Percentiles rank a stretch among this genome's conserved stretches.
These are phyloP conservation scores for Coemansia sp. DNA, from an alignment of 192 early-diverging fungal genomes.

Conservation along the genomic window DNA sequence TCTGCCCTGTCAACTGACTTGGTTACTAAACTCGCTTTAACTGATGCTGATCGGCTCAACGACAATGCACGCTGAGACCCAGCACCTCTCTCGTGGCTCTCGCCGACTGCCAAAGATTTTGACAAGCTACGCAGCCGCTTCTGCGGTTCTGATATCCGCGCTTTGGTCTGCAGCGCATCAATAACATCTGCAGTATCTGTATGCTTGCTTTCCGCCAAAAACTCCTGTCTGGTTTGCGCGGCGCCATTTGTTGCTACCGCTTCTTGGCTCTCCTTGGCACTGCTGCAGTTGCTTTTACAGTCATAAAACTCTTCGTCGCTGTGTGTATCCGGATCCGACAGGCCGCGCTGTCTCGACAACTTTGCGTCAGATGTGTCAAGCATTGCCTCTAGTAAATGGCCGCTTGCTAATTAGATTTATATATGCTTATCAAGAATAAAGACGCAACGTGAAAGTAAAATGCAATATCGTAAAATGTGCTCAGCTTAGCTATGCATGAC, in stretches of 20 bases:
- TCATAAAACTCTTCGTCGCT: conserved; percentile 49
- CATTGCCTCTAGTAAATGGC: conserved; percentile 2
- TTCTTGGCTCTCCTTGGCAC: conserved; percentile 32
- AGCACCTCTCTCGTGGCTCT: background rate
- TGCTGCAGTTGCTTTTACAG: conserved; percentile 27
- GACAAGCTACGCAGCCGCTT: conserved; percentile 26
- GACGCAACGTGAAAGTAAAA: background rate
- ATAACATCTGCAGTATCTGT: conserved; percentile 1
- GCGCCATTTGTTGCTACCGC: background rate
- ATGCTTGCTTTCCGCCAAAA: conserved; percentile 5
- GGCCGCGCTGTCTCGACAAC: background rate
- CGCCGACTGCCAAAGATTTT: background rate
- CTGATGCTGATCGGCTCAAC: conserved; percentile 39
- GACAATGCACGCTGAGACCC: background rate
- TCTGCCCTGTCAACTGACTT: conserved; percentile 1
- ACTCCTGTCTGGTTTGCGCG: background rate
- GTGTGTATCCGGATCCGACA: conserved; percentile 1
- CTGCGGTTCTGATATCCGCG: background rate
- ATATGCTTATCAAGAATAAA: conserved; percentile 6
- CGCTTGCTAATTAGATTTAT: background rate
- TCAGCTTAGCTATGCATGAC: too few species aligned
- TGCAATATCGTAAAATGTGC: too few species aligned
- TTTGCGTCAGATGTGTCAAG: conserved; percentile 3
- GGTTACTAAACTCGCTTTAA: conserved; percentile 4
- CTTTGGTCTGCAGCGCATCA: conserved; percentile 7